These are phyloP conservation scores for Acer negundo DNA, from an alignment of 345 rosid species.

Conservation along the genomic window DNA sequence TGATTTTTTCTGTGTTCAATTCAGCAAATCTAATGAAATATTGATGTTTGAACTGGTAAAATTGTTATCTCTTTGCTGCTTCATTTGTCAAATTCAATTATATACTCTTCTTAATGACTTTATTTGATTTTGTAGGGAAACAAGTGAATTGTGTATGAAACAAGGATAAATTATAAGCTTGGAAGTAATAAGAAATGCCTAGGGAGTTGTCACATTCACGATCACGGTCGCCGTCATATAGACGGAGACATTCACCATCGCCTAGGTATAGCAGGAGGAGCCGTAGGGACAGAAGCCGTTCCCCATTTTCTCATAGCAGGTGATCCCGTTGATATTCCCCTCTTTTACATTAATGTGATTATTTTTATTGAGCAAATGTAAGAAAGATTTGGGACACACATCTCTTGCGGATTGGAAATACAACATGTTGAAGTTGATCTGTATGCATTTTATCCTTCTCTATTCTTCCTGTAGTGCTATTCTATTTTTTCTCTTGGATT, in stretches of 20 bases:
- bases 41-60: not conserved
- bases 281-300: slow-evolving; percentile 76
- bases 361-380: slow-evolving; percentile 26
- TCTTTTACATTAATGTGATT: slow-evolving; percentile 23
- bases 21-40: too few relatives aligned
- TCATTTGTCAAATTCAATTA: not conserved
- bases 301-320: slow-evolving; percentile 89
- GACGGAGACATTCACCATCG: slow-evolving; percentile 73
- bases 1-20: not conserved
- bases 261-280: slow-evolving; percentile 81
- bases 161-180: not conserved
- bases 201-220: slow-evolving; percentile 73
- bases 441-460: slow-evolving; percentile 30
- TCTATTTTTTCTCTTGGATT: slow-evolving; percentile 9
- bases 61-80: not conserved
- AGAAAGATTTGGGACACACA: slow-evolving; percentile 42
- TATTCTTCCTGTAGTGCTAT: slow-evolving; percentile 8
- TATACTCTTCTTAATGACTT: not conserved
- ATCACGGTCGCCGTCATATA: slow-evolving; percentile 75
- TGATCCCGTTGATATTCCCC: slow-evolving; percentile 60
- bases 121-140: slow-evolving; percentile 10
- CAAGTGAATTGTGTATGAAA: not conserved
- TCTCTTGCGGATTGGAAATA: slow-evolving; percentile 31
- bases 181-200: slow-evolving; percentile 57
- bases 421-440: slow-evolving; percentile 34